phyloP scores from a whole-genome alignment of 202 grass and related monocot species.

The Schoenoplectus tabernaemontani region DNA sequence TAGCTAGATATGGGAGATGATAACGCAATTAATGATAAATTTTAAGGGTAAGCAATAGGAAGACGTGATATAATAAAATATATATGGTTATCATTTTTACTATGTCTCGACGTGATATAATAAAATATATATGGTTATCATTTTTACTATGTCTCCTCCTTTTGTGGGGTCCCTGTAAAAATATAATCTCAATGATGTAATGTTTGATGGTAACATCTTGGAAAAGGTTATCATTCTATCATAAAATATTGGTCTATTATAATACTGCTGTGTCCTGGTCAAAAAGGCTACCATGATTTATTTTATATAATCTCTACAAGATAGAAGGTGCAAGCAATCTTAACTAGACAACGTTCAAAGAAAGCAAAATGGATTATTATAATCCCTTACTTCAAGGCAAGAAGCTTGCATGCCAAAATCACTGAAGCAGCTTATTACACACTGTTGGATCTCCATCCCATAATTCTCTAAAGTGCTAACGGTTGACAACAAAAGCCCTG shows the following conservation, averaged over 20 bases:
- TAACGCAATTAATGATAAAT: not conserved
- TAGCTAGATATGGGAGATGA: not conserved
- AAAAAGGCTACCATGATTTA: not conserved
- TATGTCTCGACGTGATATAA: not conserved
- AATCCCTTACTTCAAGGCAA: conserved; percentile 49
- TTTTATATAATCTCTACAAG: not conserved
- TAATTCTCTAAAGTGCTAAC: conserved; percentile 58
- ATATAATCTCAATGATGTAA: conserved; percentile 13
- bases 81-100: not conserved
- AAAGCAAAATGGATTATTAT: not conserved
- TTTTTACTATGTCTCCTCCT: not conserved
- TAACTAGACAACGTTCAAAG: not conserved
- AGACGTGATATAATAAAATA: not conserved
- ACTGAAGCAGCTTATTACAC: conserved; percentile 78
- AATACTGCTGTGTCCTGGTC: not conserved
- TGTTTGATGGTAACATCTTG: conserved; percentile 9
- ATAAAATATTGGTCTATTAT: conserved; percentile 1
- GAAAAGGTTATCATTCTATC: not conserved
- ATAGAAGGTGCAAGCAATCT: not conserved
- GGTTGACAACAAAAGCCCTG: conserved; percentile 54
- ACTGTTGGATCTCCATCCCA: conserved; percentile 82
- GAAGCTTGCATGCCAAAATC: conserved; percentile 84
- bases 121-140: not conserved
- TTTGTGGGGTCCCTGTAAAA: not conserved
- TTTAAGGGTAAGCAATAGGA: not conserved